Evolutionary conservation across 2,329 filamentous ascomycete species (phyloP), one percentile per base, ranked within the genome.

Genomic region (Pseudopyrenochaeta lycopersici): DNA sequence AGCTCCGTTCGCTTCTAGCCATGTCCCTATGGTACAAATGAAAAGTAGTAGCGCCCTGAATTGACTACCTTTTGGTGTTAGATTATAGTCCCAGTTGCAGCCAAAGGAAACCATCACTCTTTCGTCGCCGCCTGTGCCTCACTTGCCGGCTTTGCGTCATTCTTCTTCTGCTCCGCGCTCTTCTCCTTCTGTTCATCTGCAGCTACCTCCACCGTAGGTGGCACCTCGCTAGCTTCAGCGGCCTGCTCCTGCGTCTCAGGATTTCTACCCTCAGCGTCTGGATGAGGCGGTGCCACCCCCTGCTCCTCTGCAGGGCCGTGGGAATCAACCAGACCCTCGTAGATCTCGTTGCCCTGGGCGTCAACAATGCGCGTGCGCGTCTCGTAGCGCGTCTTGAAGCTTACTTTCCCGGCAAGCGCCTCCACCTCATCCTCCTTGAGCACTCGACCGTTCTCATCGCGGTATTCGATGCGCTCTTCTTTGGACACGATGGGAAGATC

Each of bases 381-480:
- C 82, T 98, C 94, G 74, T 97, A 97, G 63, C 89, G 90, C 11
- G 95, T 98, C 80, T 96, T 88, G 80, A 99, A 97, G 68, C 92
- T 91, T 54, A 98, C 93, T 77, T 97, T 96, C 68, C 94, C 95
- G 75, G 94, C 86, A 29, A 99, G 85, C 17, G 85, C 86, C 68
- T 90, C 86, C 54, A 99, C 92, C 73, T 97, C 86, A 70, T 92
- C 90, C 49, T 90, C 87, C 70, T 94, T 82, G 29, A 99, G 85
- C 29, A 98, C 76, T 71, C 97, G 97, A 62, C 95, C 95, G 66
- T 96, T 84, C 76, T 97, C 91, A 75, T 98, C 95, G 48, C 95
- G 90, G 79, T 97, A 99, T 78, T 98, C 95, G 41, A 98, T 81
- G 64, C 88, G 89, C 78, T 97, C 90, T 77, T 96, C 90, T 49